Evolutionary conservation across 2,329 filamentous ascomycete genomes (phyloP), one percentile per base, ranked within the genome.

Genomic region (Cladobotryum mycophilum): DNA sequence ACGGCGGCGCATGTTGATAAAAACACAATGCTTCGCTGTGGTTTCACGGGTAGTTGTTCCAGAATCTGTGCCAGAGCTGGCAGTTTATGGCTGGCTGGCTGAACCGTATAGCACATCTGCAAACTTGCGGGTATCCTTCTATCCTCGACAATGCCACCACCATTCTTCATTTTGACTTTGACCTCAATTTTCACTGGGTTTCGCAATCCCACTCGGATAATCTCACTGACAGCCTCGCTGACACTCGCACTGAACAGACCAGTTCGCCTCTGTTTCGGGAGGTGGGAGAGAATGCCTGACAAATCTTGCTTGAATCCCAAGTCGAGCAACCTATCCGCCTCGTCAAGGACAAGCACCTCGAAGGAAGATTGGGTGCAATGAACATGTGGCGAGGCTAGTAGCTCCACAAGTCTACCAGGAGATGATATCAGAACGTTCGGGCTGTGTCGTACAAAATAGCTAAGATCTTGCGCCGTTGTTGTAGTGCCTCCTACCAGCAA

Each of bases 151-250:
- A 79, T 64, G 1, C 80, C 80, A 17, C 87, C 88, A 17, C 75
- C 76, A 18, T 13, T 40, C 73, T 81, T 73, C 69, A 82, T 64
- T 69, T 91, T 93, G 48, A 99, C 93, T 61, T 92, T 93, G 47
- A 97, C 93, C 11, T 88, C 86, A 54, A 99, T 89, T 63, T 95
- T 95, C 61, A 96, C 91, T 0, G 93, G 93, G 67, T 99, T 97
- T 36, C 93, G 80, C 57, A 97, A 73, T 17, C 93, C 93, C 7
- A 96, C 89, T 35, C 91, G 81, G 47, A 99, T 90, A 49, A 99
- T 86, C 64, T 96, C 88, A 55, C 91, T 85, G 1, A 99, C 88
- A 2, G 93, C 93, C 64, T 97, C 93, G 60, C 87, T 93, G n/a
- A 99, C 88, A 61, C 88, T 95, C 12, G 93, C 93, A 62, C 89